These are phyloP conservation scores for Colletotrichum costaricense DNA, from an alignment of 2,329 filamentous ascomycete genomes.

Conservation along the genomic window DNA sequence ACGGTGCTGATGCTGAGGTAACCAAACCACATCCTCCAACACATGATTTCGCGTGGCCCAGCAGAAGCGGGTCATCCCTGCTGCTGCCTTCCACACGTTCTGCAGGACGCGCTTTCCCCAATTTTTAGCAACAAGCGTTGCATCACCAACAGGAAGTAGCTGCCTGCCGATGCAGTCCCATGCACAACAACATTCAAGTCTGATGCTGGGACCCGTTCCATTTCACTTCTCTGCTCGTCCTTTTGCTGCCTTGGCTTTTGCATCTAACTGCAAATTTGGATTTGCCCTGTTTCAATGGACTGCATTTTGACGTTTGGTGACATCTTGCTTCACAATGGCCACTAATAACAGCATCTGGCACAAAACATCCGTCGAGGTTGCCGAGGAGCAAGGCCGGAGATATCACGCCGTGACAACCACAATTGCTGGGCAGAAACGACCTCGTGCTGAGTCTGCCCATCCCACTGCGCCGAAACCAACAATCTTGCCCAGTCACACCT, in stretches of 20 bases:
- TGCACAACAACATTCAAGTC: slow-evolving; percentile 1
- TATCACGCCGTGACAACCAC: slow-evolving; percentile 50
- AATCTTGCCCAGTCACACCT: slow-evolving; percentile 7
- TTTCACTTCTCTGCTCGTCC: background rate
- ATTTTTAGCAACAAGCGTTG: slow-evolving; percentile 15
- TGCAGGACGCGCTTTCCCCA: slow-evolving; percentile 27
- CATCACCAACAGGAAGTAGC: slow-evolving; percentile 14
- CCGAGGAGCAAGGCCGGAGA: slow-evolving; percentile 50
- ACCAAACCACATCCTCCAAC: slow-evolving; percentile 7
- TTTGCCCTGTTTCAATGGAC: slow-evolving; percentile 10
- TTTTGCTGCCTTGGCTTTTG: background rate
- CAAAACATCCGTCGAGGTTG: slow-evolving; percentile 63
- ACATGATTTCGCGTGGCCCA: slow-evolving; percentile 34
- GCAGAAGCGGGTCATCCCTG: slow-evolving; percentile 27
- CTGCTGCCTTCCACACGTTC: slow-evolving; percentile 22
- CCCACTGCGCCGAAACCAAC: slow-evolving; percentile 12
- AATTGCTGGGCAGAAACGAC: slow-evolving; percentile 62
- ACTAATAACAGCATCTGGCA: slow-evolving; percentile 56
- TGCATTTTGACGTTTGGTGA: background rate
- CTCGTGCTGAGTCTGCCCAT: slow-evolving; percentile 20
- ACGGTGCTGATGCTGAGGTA: slow-evolving; percentile 17
- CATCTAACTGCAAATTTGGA: background rate
- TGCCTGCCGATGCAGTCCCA: slow-evolving; percentile 12
- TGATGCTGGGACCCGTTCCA: background rate
- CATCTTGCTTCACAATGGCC: slow-evolving; percentile 45